phyloP scores from a whole-genome alignment of 371 early-diverging fungal genomes.

The Mortierella polycephala region DNA sequence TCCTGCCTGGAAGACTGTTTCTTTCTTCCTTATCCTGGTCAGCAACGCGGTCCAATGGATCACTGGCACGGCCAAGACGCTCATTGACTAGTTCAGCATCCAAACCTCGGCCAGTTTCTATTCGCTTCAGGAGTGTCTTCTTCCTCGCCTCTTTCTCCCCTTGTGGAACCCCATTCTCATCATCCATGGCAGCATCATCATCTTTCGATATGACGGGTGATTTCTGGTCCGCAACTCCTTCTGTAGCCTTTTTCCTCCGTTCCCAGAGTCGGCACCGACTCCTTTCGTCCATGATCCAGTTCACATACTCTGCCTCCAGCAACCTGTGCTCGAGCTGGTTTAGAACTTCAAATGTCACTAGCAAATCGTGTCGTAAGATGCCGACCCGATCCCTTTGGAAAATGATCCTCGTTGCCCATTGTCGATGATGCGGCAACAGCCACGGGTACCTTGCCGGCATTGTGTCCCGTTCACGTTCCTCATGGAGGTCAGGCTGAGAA shows the following conservation, averaged over 20 bases:
- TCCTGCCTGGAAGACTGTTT: background rate
- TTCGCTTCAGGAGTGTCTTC: background rate
- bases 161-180: background rate
- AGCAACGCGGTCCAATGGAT: no score
- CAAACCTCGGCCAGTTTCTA: no score
- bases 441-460: slow-evolving; percentile 29
- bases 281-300: slow-evolving; percentile 69
- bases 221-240: background rate
- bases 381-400: slow-evolving; percentile 68
- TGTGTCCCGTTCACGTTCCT: background rate
- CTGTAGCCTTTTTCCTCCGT: background rate
- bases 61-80: no score
- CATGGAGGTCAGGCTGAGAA: background rate
- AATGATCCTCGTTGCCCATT: slow-evolving; percentile 61
- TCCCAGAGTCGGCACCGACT: slow-evolving; percentile 59
- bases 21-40: background rate
- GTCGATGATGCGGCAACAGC: slow-evolving; percentile 57
- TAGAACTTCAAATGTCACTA: slow-evolving; percentile 65
- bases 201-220: background rate
- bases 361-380: slow-evolving; percentile 65
- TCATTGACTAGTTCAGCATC: no score
- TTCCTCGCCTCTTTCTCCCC: background rate
- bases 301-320: slow-evolving; percentile 66
- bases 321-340: slow-evolving; percentile 66
- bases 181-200: background rate